Evolutionary conservation across 2,329 filamentous ascomycete species (phyloP), one percentile per base, ranked within the genome.

Genomic region (Trichoderma guizhouense): DNA sequence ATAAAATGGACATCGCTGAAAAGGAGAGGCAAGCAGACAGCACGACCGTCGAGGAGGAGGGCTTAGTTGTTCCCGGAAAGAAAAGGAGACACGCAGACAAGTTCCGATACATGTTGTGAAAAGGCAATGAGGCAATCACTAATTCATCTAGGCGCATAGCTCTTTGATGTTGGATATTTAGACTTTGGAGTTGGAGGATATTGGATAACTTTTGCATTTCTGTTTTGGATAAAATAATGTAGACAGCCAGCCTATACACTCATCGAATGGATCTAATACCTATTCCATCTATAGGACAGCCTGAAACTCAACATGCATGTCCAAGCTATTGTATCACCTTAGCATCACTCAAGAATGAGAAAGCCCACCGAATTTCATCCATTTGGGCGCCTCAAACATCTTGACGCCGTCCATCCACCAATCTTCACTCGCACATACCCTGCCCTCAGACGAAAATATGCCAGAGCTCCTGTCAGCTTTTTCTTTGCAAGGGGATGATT

Each of bases 61-160:
- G 80, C 15, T 75, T 85, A 34, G 82, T 85, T 71, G 81, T 78
- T 30, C 74, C 77, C 36, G 74, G 76, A 34, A 76, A 74, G 61
- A 78, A 73, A 62, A 70, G 62, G 21, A 73, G 71, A 6, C 64
- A 72, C 11, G 76, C 73, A 28, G 77, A 77, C 65, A 76, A 76
- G 47, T 87, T 86, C 75, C 79, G 84, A 74, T 86, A 85, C 73
- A 87, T 87, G 80, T 73, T 87, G 72, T 87, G 75, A 77, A 74
- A 68, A 21, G n/a, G 18, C 9, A 36, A 53, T 24, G 43, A 53
- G 8, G 21, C 7, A 55, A 36, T 26, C 21, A 26, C 39, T 26
- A 12, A 53, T 43, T 53, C 24, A 26, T 18, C 39, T 28, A 11
- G 21, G 14, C n/a, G 15, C 24, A 57, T 36, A 55, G 18, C 39